These are phyloP conservation scores for Xylaria sp. DNA, from an alignment of 2,329 filamentous ascomycete genomes.

Conservation along the genomic window DNA sequence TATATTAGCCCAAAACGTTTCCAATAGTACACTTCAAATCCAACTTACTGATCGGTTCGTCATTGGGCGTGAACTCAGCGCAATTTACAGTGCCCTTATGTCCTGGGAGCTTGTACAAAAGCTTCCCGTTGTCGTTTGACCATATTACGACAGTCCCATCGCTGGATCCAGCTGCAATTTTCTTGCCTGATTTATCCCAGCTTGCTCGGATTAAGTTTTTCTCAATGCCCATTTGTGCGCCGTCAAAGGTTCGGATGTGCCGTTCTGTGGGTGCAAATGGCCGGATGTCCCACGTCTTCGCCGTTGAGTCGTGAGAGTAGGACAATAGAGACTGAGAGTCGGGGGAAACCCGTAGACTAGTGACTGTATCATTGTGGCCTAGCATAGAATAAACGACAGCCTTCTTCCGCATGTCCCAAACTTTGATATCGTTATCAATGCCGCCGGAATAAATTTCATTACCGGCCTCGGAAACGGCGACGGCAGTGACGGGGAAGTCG, in stretches of 20 bases:
- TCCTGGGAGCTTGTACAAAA: constrained; percentile 93
- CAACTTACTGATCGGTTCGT: constrained; percentile 86
- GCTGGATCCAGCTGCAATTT: constrained; percentile 86
- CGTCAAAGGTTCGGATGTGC: constrained; percentile 88
- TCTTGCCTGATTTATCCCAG: constrained; percentile 88
- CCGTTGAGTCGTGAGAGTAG: constrained; percentile 93
- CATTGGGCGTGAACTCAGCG: constrained; percentile 85
- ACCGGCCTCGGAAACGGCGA: constrained; percentile 91
- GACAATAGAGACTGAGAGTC: constrained; percentile 91
- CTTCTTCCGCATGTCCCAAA: constrained; percentile 96
- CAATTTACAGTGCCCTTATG: constrained; percentile 97
- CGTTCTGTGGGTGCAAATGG: constrained; percentile 92
- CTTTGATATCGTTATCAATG: constrained; percentile 97
- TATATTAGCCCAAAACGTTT: constrained; percentile 17
- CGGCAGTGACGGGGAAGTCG: constrained; percentile 89
- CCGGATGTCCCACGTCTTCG: constrained; percentile 93
- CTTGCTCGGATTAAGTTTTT: constrained; percentile 91
- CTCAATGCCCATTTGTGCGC: constrained; percentile 86
- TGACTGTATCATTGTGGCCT: constrained; percentile 92
- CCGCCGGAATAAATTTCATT: constrained; percentile 95
- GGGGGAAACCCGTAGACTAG: constrained; percentile 89
- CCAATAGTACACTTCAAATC: background rate
- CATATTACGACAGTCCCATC: constrained; percentile 93
- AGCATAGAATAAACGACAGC: constrained; percentile 85
- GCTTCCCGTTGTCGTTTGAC: constrained; percentile 87